Evolutionary conservation across 2,329 filamentous ascomycete species (phyloP).

Genomic region (Pseudogymnoascus sp.): DNA sequence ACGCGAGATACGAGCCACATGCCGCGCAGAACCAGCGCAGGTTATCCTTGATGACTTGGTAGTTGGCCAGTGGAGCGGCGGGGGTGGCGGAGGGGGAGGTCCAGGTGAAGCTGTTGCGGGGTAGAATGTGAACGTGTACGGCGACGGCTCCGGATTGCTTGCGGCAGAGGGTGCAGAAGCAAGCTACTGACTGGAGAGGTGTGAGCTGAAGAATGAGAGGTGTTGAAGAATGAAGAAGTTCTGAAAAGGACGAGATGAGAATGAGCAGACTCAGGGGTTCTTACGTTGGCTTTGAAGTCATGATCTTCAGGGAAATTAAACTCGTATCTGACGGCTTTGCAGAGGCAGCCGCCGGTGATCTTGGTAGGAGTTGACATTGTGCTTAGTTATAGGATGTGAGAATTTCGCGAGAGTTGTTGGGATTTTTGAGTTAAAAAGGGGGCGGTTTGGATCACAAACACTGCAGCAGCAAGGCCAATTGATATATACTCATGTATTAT

Average conservation of each 20-base stretch:
- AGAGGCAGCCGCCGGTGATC: conserved; percentile 47
- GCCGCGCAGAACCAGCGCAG: conserved; percentile 42
- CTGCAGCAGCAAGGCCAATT: neutral
- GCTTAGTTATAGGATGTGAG: neutral
- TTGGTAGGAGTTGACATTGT: conserved; percentile 26
- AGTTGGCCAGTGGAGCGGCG: conserved; percentile 28
- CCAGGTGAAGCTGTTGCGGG: conserved; percentile 31
- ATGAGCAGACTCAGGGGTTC: conserved; percentile 9
- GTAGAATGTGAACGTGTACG: conserved; percentile 35
- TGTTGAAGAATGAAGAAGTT: neutral
- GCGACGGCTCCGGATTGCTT: conserved; percentile 43
- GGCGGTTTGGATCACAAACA: neutral
- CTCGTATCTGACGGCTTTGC: conserved; percentile 41
- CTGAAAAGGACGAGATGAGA: conserved; percentile 2
- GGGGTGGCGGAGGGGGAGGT: conserved; percentile 29
- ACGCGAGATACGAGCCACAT: conserved; percentile 46
- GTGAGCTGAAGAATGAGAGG: neutral
- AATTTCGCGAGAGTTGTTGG: neutral
- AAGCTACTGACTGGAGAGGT: conserved; percentile 36
- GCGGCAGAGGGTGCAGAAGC: conserved; percentile 50
- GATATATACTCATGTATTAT: neutral
- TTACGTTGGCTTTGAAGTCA: conserved; percentile 35
- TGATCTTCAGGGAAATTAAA: conserved; percentile 40
- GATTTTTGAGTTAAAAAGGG: neutral
- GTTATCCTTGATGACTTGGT: conserved; percentile 33